Evolutionary conservation across 345 rosid species (phyloP).

Genomic region (Limnanthes douglasii): DNA sequence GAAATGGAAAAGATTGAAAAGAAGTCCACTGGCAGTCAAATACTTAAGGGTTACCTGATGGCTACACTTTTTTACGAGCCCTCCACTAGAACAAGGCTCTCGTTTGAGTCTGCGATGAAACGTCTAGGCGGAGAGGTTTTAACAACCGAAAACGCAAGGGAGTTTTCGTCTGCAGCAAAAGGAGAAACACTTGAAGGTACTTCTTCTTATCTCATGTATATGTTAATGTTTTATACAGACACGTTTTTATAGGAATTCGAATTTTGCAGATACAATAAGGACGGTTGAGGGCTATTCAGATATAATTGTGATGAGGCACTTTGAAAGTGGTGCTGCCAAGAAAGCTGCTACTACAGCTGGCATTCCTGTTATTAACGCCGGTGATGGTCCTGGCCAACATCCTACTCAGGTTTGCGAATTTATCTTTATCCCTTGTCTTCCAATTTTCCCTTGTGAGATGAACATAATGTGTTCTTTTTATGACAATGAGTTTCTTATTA

Average conservation of each 20-base stretch:
- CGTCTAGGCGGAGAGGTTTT: slow-evolving; percentile 89
- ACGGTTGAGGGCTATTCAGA: slow-evolving; percentile 90
- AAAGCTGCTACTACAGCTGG: slow-evolving; percentile 76
- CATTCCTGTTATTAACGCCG: slow-evolving; percentile 89
- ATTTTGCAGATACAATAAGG: slow-evolving; percentile 66
- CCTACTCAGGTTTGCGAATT: slow-evolving; percentile 60
- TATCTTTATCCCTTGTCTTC: not conserved
- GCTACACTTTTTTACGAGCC: slow-evolving; percentile 96
- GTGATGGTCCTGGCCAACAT: slow-evolving; percentile 99
- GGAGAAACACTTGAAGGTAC: slow-evolving; percentile 98
- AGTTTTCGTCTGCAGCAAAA: slow-evolving; percentile 91
- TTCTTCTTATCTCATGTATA: not conserved
- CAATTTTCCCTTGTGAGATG: not conserved
- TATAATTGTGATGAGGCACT: slow-evolving; percentile 90
- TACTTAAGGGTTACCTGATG: slow-evolving; percentile 85
- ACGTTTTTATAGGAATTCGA: too few species aligned
- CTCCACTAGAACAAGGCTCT: slow-evolving; percentile 90
- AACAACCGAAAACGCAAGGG: slow-evolving; percentile 91
- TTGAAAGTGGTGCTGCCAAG: slow-evolving; percentile 92
- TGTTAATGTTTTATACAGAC: not conserved
- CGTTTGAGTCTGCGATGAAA: slow-evolving; percentile 98
- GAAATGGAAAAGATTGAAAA: slow-evolving; percentile 83
- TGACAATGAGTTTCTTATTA: not conserved
- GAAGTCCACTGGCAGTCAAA: slow-evolving; percentile 52
- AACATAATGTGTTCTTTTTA: not conserved